phyloP scores from a whole-genome alignment of 805 yeast genomes.

The Crinitomyces ghanaensis region DNA sequence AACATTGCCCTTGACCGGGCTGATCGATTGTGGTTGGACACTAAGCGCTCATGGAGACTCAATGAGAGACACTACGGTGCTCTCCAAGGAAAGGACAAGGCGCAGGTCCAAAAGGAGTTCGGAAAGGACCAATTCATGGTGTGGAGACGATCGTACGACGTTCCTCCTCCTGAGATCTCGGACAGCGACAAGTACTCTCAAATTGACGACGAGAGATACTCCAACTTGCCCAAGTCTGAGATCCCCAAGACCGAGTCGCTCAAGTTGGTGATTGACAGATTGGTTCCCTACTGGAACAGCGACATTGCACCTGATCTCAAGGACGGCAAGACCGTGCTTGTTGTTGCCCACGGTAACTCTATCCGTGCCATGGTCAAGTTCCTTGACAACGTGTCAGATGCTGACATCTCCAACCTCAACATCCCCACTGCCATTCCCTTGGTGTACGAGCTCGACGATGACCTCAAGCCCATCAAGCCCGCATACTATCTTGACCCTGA shows the following conservation, averaged over 20 bases:
- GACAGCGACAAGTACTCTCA: conserved; percentile 75
- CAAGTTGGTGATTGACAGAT: conserved; percentile 88
- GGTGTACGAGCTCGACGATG: conserved; percentile 85
- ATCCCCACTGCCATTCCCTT: conserved; percentile 98
- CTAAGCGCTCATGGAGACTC: conserved; percentile 92
- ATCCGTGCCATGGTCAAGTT: conserved; percentile 93
- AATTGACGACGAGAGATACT: conserved; percentile 75
- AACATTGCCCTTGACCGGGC: conserved; percentile 80
- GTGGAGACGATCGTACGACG: conserved; percentile 95
- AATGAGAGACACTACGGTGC: conserved; percentile 99
- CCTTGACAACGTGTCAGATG: conserved; percentile 87
- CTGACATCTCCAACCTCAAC: conserved; percentile 85
- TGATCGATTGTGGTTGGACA: conserved; percentile 84
- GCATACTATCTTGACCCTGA: conserved; percentile 97
- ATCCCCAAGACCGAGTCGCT: conserved; percentile 92
- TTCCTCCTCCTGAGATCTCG: conserved; percentile 87
- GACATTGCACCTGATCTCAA: conserved; percentile 75
- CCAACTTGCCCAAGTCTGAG: conserved; percentile 68
- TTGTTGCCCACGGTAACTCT: conserved; percentile 98
- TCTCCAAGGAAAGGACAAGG: conserved; percentile 96
- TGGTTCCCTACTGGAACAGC: conserved; percentile 95
- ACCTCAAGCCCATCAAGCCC: conserved; percentile 81
- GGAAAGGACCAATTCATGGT: conserved; percentile 91
- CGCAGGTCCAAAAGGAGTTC: conserved; percentile 74
- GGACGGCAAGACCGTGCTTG: conserved; percentile 77